Conservation (phyloP, 2,329 filamentous ascomycete species). For the Cyclaneusma minus region DNA sequence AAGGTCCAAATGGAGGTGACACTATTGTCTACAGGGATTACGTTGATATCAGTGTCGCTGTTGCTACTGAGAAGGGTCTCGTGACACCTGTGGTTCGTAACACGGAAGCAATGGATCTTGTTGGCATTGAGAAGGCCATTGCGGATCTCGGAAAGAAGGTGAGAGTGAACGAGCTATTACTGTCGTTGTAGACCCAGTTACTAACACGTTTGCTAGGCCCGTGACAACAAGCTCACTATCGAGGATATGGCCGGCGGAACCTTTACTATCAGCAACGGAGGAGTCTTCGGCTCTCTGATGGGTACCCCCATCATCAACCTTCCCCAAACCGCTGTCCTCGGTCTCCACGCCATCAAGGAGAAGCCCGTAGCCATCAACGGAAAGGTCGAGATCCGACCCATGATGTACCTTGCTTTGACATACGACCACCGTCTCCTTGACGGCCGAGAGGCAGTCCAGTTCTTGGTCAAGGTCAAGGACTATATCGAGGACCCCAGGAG, state of each 20-base stretch:
- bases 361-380: conserved; percentile 79
- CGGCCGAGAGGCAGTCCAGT: conserved; percentile 88
- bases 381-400: conserved; percentile 90
- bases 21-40: conserved; percentile 98
- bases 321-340: conserved; percentile 81
- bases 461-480: conserved; percentile 94
- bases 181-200: background rate
- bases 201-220: conserved; percentile 41
- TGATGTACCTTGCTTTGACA: conserved; percentile 98
- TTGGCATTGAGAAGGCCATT: conserved; percentile 81
- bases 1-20: conserved; percentile 86
- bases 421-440: conserved; percentile 96
- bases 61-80: conserved; percentile 92
- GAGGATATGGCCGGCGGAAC: conserved; percentile 98
- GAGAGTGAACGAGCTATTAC: conserved; percentile 12
- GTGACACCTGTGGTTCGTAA: conserved; percentile 96
- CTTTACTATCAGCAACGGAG: conserved; percentile 95
- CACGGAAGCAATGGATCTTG: conserved; percentile 72
- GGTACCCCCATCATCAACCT: conserved; percentile 98
- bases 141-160: conserved; percentile 94
- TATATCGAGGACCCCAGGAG: conserved; percentile 89
- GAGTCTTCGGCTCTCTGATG: conserved; percentile 94
- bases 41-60: conserved; percentile 92
- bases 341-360: conserved; percentile 94
- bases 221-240: conserved; percentile 91